These are phyloP conservation scores for Henningerozyma blattae DNA, from an alignment of 805 yeast species.

Conservation along the genomic window DNA sequence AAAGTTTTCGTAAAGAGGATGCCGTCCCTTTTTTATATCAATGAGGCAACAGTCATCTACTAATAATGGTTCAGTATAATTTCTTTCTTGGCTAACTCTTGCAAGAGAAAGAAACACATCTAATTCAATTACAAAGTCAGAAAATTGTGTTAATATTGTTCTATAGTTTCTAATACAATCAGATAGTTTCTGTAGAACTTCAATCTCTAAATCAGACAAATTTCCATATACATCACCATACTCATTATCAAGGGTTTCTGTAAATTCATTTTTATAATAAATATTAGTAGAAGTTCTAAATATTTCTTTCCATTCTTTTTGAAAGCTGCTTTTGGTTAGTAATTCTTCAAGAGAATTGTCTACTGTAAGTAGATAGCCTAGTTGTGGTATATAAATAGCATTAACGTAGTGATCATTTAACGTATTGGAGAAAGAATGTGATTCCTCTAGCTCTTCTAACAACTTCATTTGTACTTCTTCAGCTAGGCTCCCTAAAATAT, in stretches of 20 bases:
- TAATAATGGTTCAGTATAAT: conserved; percentile 26
- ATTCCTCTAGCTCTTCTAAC: neutral
- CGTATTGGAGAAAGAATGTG: too few species aligned
- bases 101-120: conserved; percentile 30
- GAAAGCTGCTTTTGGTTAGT: conserved; percentile 1
- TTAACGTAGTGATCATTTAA: conserved; percentile 16
- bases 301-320: conserved; percentile 24
- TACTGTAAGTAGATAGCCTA: conserved; percentile 30
- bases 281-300: conserved; percentile 28
- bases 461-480: conserved; percentile 4
- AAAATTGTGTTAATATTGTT: conserved; percentile 7
- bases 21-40: conserved; percentile 31
- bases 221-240: conserved; percentile 33
- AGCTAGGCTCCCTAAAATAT: conserved; percentile 15
- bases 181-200: conserved; percentile 26
- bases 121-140: conserved; percentile 22
- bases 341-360: conserved; percentile 5
- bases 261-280: conserved; percentile 27
- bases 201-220: conserved; percentile 32
- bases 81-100: conserved; percentile 14
- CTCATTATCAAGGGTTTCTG: conserved; percentile 24
- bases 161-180: conserved; percentile 8
- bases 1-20: conserved; percentile 33
- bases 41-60: conserved; percentile 14
- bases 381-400: conserved; percentile 33